Evolutionary conservation across 306 rosid genomes (phyloP), one percentile per base, ranked within the genome.

Genomic region (Acacia confusa): DNA sequence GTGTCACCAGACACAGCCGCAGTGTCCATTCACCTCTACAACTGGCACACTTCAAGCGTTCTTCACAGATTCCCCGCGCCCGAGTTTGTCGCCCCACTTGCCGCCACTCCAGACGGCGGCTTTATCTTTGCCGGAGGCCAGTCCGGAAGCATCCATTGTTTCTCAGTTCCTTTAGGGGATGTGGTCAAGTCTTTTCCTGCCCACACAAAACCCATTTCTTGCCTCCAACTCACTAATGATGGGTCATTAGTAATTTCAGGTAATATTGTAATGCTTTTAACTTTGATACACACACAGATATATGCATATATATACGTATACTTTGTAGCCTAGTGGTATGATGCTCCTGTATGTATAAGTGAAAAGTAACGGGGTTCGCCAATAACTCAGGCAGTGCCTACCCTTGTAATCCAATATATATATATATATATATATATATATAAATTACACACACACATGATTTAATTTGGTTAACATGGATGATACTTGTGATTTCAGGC

Each of bases 231-330:
- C 24, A 90, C 43, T 43, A 76, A 82, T n/a, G 97, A 92, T 70
- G 95, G 82, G 12, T 94, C 95, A 0, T 88, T 94, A 25, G 25
- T 92, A 3, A 78, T 94, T 15, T 94, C 92, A 17, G 98, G 95
- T 6, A 41, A 41, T 41, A 9, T 41, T 41, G 44, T 41, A 41
- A 41, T 9, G 44, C 44, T 41, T 9, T 9, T 41, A 41, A 41
- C 44, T 36, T 36, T 36, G 40, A 9, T 1, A 9, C 2, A 43
- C 12, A 44, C 2, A 43, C 11, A 41, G 8, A 30, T 30, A 30
- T 30, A 30, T 30, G 0, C 9, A 7, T 7, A 8, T 8, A 41
- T 43, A 43, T 11, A 43, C 11, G 9, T 41, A 30, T 32, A 34
- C 4, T 3, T 34, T 34, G 1, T 34, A 34, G 7, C 38, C 7